These are phyloP conservation scores for Colletotrichum shisoi DNA, from an alignment of 2,329 filamentous ascomycete species.

Conservation along the genomic window DNA sequence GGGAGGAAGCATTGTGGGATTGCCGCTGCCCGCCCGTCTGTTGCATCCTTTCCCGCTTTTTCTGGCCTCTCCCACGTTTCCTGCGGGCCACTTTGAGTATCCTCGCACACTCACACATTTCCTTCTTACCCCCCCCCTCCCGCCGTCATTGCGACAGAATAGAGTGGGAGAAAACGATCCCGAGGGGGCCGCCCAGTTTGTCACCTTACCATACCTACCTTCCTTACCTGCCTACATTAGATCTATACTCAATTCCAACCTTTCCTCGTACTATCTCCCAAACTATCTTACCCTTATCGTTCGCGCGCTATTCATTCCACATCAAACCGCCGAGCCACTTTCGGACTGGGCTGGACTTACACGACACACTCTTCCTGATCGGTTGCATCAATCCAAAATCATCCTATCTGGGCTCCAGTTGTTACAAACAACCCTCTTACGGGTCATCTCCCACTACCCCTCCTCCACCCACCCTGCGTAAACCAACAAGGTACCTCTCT, in stretches of 20 bases:
- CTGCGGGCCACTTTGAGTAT: slow-evolving; percentile 9
- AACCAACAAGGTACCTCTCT: slow-evolving; percentile 22
- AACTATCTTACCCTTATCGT: slow-evolving; percentile 10
- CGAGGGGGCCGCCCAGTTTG: slow-evolving; percentile 8
- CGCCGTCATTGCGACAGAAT: background rate
- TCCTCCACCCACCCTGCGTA: slow-evolving; percentile 6
- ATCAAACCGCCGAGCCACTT: slow-evolving; percentile 9
- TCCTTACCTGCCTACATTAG: slow-evolving; percentile 24
- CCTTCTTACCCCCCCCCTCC: slow-evolving; percentile 13
- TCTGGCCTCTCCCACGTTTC: slow-evolving; percentile 10
- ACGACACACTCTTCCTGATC: slow-evolving; percentile 4
- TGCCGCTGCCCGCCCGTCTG: slow-evolving; percentile 21
- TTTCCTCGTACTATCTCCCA: slow-evolving; percentile 5
- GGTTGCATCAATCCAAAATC: background rate
- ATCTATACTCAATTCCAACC: slow-evolving; percentile 27
- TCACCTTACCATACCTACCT: slow-evolving; percentile 7
- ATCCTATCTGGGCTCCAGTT: background rate
- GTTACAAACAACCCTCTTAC: background rate
- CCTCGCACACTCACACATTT: slow-evolving; percentile 20
- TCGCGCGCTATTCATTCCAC: slow-evolving; percentile 9
- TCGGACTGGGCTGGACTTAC: background rate
- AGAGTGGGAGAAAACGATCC: slow-evolving; percentile 5
- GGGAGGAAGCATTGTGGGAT: slow-evolving; percentile 20
- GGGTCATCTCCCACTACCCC: background rate
- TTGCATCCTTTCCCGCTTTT: slow-evolving; percentile 35